phyloP scores from a whole-genome alignment of 2,329 filamentous ascomycete species.

The Chrysosporium queenslandicum region DNA sequence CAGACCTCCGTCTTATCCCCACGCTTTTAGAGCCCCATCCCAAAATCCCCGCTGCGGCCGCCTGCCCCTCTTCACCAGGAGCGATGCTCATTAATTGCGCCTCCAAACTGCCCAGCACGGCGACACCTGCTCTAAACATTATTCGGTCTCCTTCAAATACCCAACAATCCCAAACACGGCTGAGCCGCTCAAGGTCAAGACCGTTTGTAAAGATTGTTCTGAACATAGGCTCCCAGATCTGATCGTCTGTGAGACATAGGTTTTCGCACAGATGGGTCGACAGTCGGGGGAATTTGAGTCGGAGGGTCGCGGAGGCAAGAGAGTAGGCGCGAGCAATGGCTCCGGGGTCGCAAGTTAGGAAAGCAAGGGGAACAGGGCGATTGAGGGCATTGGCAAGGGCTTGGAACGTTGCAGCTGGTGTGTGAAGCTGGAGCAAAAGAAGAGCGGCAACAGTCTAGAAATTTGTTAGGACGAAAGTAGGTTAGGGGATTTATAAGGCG shows the following conservation, averaged over 20 bases:
- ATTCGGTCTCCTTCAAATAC: slow-evolving; percentile 50
- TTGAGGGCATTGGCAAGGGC: slow-evolving; percentile 53
- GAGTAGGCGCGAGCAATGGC: slow-evolving; percentile 48
- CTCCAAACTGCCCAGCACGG: slow-evolving; percentile 36
- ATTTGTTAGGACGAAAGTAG: slow-evolving; percentile 3
- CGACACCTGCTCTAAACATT: slow-evolving; percentile 38
- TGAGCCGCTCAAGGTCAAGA: slow-evolving; percentile 44
- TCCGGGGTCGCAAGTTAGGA: slow-evolving; percentile 49
- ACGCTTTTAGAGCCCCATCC: slow-evolving; percentile 24
- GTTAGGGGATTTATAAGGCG: neutral
- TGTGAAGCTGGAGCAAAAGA: slow-evolving; percentile 47
- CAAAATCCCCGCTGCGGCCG: slow-evolving; percentile 18
- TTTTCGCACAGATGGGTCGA: slow-evolving; percentile 43
- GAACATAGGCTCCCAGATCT: slow-evolving; percentile 46
- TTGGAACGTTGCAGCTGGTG: slow-evolving; percentile 46
- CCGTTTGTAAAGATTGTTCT: slow-evolving; percentile 44
- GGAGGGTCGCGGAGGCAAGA: slow-evolving; percentile 46
- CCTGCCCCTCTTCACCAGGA: slow-evolving; percentile 28
- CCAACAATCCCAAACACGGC: slow-evolving; percentile 52
- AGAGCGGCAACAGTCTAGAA: slow-evolving; percentile 46
- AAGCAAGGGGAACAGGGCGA: slow-evolving; percentile 50
- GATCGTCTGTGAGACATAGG: slow-evolving; percentile 32
- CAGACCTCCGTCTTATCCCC: neutral
- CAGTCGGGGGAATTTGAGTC: slow-evolving; percentile 49
- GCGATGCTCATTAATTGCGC: slow-evolving; percentile 34